phyloP scores from a whole-genome alignment of 768 basidiomycete genomes.

The Kondoa subrosea region DNA sequence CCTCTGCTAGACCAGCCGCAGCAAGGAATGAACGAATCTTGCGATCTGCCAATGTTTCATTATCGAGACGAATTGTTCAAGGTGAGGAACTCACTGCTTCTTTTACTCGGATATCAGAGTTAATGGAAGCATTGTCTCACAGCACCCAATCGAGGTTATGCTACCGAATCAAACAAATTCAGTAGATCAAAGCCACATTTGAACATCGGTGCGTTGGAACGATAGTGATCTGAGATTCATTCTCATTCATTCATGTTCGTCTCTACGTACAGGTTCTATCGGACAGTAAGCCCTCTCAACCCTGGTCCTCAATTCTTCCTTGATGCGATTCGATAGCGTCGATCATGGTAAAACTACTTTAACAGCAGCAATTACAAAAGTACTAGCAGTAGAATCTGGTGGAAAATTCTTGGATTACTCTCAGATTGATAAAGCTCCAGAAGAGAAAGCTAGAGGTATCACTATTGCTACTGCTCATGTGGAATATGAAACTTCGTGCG shows the following conservation, averaged over 20 bases:
- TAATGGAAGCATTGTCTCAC: background rate
- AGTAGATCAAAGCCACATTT: slow-evolving; percentile 41
- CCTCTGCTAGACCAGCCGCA: background rate
- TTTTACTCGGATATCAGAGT: background rate
- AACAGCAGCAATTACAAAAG: slow-evolving; percentile 88
- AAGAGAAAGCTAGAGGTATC: slow-evolving; percentile 98
- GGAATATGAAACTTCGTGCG: slow-evolving; percentile 71
- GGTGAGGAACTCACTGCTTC: background rate
- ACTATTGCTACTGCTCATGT: slow-evolving; percentile 98
- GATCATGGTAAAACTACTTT: slow-evolving; percentile 91
- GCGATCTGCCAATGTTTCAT: background rate
- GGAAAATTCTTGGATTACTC: slow-evolving; percentile 79
- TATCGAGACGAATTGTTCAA: background rate
- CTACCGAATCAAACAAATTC: slow-evolving; percentile 28
- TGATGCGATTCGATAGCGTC: slow-evolving; percentile 19
- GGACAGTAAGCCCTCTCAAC: slow-evolving; percentile 9
- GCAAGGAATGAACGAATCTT: background rate
- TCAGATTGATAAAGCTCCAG: slow-evolving; percentile 97
- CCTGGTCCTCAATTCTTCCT: background rate
- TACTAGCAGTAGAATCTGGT: slow-evolving; percentile 53
- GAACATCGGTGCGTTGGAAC: slow-evolving; percentile 54
- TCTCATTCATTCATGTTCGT: too few relatives aligned
- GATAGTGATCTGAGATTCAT: background rate
- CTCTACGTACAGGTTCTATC: background rate
- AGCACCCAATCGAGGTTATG: slow-evolving; percentile 21